Percentiles rank a stretch among this genome's conserved stretches.
These are phyloP conservation scores for Chlorociboria aeruginascens DNA, from an alignment of 495 filamentous ascomycete genomes.

Conservation along the genomic window DNA sequence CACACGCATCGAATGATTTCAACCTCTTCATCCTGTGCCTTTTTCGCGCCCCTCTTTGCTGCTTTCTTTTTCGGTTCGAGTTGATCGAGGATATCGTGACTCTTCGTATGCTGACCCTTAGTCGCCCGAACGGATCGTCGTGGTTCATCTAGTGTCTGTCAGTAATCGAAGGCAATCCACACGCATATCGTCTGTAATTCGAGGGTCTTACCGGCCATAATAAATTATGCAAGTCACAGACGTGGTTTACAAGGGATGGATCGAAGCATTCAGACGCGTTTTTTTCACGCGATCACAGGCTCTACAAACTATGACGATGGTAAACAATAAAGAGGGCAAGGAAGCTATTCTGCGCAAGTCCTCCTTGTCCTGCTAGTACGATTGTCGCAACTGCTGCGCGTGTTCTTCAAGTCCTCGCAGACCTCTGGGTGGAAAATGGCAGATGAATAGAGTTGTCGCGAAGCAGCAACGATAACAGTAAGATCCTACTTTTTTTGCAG, in stretches of 20 bases:
- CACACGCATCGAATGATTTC: constrained; percentile 88
- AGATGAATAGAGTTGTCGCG: not conserved
- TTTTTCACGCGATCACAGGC: constrained; percentile 21
- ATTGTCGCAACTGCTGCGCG: not conserved
- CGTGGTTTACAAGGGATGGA: constrained; percentile 15
- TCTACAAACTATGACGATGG: constrained; percentile 17
- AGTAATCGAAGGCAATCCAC: too few species aligned
- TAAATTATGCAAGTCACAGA: constrained; percentile 8
- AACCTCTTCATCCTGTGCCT: constrained; percentile 50
- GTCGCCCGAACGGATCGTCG: constrained; percentile 90
- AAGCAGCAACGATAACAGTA: not conserved
- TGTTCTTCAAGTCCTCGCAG: not conserved
- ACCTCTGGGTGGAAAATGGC: not conserved
- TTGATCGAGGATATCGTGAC: constrained; percentile 54
- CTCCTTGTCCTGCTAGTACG: not conserved
- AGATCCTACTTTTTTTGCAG: not conserved
- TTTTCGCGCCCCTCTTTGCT: constrained; percentile 29
- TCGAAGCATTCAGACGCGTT: constrained; percentile 15
- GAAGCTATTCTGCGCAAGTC: constrained; percentile 13
- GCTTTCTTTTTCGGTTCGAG: constrained; percentile 55
- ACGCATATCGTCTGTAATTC: too few species aligned
- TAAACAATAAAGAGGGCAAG: constrained; percentile 7
- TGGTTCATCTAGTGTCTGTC: constrained; percentile 52
- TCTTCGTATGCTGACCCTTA: constrained; percentile 87
- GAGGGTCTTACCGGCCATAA: constrained; percentile 20